Percentiles rank a stretch among this genome's conserved stretches.
phyloP scores from a whole-genome alignment of 2,329 filamentous ascomycete genomes.

The Teratosphaeria zuluensis region DNA sequence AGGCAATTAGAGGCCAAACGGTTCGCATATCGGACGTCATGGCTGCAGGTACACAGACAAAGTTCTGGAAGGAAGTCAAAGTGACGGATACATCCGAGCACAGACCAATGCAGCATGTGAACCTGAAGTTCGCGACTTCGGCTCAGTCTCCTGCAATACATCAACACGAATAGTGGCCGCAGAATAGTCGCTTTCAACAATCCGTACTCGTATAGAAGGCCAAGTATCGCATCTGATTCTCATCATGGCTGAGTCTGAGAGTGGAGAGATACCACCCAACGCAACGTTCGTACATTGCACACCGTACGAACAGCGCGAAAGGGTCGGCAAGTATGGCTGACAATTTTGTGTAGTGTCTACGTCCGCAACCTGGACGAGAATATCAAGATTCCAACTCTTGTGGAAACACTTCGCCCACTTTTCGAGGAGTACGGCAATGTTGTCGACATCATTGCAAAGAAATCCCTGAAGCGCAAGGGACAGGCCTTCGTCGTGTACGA shows the following conservation, averaged over 20 bases:
- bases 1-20: neutral
- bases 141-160: too few species aligned
- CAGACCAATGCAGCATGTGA: neutral
- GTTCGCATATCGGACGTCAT: constrained; percentile 2
- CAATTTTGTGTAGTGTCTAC: constrained; percentile 21
- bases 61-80: neutral
- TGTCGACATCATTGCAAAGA: constrained; percentile 78
- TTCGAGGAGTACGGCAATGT: constrained; percentile 85
- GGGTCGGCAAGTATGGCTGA: constrained; percentile 13
- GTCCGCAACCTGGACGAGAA: constrained; percentile 81
- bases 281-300: constrained; percentile 36
- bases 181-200: neutral
- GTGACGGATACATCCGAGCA: neutral
- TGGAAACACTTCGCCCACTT: constrained; percentile 61
- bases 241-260: constrained; percentile 4
- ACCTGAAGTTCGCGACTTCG: neutral
- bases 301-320: constrained; percentile 27
- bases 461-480: constrained; percentile 82
- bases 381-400: constrained; percentile 70
- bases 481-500: constrained; percentile 95
- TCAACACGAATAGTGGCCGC: too few species aligned
- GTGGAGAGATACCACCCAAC: constrained; percentile 19
- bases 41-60: neutral
- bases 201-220: neutral
- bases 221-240: constrained; percentile 2